Conservation (phyloP, 495 filamentous ascomycete genomes). For the Lindgomyces ingoldianus region DNA sequence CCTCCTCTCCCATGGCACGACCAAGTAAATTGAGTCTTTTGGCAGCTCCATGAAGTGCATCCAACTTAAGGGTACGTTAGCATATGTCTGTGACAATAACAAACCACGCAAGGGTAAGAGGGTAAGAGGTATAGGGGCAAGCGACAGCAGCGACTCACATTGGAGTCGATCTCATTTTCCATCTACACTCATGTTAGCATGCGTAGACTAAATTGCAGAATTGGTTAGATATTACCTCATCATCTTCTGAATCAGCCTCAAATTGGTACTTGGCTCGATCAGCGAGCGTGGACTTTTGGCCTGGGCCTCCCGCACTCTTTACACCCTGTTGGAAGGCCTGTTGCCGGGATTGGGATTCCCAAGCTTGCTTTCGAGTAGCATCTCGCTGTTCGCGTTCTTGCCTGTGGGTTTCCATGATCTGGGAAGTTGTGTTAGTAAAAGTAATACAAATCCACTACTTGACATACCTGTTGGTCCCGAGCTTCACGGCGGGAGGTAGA, state of each 20-base stretch:
- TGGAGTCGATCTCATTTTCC: conserved; percentile 57
- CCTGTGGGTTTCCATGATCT: conserved; percentile 60
- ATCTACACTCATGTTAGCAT: too few species aligned
- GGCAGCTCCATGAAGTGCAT: conserved; percentile 40
- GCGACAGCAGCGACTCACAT: conserved; percentile 36
- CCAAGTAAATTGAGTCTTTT: conserved; percentile 66
- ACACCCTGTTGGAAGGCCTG: conserved; percentile 61
- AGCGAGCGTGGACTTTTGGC: conserved; percentile 56
- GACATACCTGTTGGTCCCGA: too few species aligned
- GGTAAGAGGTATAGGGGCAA: not conserved
- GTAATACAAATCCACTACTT: conserved; percentile 41
- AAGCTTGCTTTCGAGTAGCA: conserved; percentile 65
- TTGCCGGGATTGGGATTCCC: conserved; percentile 58
- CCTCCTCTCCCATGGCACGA: conserved; percentile 67
- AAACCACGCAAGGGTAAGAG: too few species aligned
- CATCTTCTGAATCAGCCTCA: conserved; percentile 57
- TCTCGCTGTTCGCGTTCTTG: conserved; percentile 69
- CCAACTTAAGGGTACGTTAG: not conserved
- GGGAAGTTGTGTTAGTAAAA: conserved; percentile 33
- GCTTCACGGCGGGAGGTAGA: conserved; percentile 50
- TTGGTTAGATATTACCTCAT: too few species aligned
- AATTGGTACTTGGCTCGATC: conserved; percentile 78
- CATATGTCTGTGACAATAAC: not conserved
- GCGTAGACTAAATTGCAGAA: too few species aligned
- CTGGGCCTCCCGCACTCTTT: conserved; percentile 33